Evolutionary conservation across 805 yeast species (phyloP).

Genomic region (Metschnikowia peoriensis): DNA sequence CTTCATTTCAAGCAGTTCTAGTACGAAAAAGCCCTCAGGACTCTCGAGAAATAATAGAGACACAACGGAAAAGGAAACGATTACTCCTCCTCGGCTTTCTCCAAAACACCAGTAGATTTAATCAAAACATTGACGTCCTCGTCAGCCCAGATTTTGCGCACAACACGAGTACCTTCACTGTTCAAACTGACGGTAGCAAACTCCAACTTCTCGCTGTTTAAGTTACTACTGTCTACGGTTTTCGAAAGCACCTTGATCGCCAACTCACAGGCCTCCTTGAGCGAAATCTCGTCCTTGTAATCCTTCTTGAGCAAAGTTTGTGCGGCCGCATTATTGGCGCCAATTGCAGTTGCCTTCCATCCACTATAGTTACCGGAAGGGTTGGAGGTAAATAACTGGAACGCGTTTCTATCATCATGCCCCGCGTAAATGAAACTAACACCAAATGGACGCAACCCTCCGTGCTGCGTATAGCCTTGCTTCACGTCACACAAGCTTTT

Average conservation of each 20-base stretch:
- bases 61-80: not conserved
- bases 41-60: not conserved
- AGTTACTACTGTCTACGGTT: conserved; percentile 85
- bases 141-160: conserved; percentile 77
- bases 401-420: conserved; percentile 82
- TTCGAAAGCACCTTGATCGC: conserved; percentile 90
- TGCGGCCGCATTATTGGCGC: conserved; percentile 94
- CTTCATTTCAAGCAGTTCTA: too few species aligned
- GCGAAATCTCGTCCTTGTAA: conserved; percentile 73
- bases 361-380: conserved; percentile 98
- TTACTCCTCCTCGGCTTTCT: conserved; percentile 25
- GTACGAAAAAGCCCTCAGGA: not conserved
- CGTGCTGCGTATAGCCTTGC: conserved; percentile 98
- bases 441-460: conserved; percentile 98
- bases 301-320: conserved; percentile 95
- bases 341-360: conserved; percentile 97
- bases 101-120: conserved; percentile 67
- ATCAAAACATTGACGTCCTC: conserved; percentile 72
- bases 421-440: conserved; percentile 97
- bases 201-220: conserved; percentile 89
- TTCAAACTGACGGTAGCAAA: conserved; percentile 72
- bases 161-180: conserved; percentile 44
- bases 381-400: conserved; percentile 90
- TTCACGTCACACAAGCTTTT: conserved; percentile 87
- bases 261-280: conserved; percentile 77